These are phyloP conservation scores for Leccinum ochraceum DNA, from an alignment of 768 basidiomycete genomes.

Conservation along the genomic window DNA sequence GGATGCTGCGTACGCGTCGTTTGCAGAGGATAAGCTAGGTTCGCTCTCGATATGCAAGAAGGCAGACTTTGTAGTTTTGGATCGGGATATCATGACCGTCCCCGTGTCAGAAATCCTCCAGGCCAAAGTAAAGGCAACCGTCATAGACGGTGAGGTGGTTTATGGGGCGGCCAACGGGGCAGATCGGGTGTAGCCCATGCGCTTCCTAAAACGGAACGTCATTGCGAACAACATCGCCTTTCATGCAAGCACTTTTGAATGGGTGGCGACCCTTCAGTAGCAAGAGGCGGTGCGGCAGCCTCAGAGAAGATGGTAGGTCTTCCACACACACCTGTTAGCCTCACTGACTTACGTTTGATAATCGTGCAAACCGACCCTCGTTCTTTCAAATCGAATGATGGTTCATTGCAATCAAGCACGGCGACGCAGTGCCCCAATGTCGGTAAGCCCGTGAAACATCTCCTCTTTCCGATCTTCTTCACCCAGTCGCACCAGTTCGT, in stretches of 20 bases:
- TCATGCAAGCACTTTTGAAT: no score
- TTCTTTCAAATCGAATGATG: background rate
- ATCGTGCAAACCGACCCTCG: background rate
- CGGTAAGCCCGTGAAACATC: background rate
- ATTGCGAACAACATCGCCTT: no score
- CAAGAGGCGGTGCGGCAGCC: no score
- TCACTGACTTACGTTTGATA: background rate
- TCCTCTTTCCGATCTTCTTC: constrained; percentile 4
- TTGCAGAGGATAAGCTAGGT: constrained; percentile 69
- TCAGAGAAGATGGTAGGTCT: no score
- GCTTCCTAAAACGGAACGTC: no score
- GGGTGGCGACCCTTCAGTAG: no score
- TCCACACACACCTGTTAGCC: background rate
- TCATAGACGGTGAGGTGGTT: constrained; percentile 72
- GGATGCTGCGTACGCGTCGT: constrained; percentile 87
- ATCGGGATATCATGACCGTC: constrained; percentile 76
- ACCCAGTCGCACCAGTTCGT: constrained; percentile 16
- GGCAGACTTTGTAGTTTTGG: constrained; percentile 86
- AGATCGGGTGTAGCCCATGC: no score
- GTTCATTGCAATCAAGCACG: background rate
- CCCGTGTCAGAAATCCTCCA: constrained; percentile 59
- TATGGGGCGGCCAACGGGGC: constrained; percentile 44
- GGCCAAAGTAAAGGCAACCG: constrained; percentile 68
- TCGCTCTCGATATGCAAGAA: constrained; percentile 75
- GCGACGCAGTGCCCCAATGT: background rate